Conservation (phyloP, 352 stramenopile genomes). For the Pythium guiyangense region DNA sequence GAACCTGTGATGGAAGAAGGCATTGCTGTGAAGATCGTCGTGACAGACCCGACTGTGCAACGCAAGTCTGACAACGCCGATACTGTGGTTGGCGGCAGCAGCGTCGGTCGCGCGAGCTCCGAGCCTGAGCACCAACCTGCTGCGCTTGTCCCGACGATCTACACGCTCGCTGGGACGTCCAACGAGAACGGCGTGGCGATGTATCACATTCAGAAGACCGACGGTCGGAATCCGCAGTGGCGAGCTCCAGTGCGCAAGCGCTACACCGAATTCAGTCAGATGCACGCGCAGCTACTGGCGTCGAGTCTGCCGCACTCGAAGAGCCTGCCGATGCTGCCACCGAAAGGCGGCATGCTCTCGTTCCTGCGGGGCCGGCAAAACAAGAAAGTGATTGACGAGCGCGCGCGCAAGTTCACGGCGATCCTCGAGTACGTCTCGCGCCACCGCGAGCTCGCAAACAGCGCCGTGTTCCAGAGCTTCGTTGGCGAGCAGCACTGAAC, state of each 20-base stretch:
- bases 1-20: not conserved
- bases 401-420: constrained; percentile 35
- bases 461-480: constrained; percentile 43
- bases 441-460: constrained; percentile 32
- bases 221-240: constrained; percentile 27
- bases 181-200: constrained; percentile 27
- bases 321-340: constrained; percentile 28
- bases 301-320: constrained; percentile 22
- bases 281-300: constrained; percentile 38
- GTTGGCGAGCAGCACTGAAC: constrained; percentile 16
- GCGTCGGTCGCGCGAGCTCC: not conserved
- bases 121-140: not conserved
- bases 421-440: constrained; percentile 45
- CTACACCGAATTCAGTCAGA: constrained; percentile 54
- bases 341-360: constrained; percentile 29
- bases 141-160: constrained; percentile 14
- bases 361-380: constrained; percentile 23
- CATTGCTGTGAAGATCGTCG: not conserved
- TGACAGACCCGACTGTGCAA: not conserved
- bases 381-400: constrained; percentile 31
- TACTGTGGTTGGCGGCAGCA: not conserved
- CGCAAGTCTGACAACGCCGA: not conserved
- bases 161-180: constrained; percentile 28
- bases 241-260: constrained; percentile 23
- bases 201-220: constrained; percentile 36